Percentiles rank a stretch among this genome's conserved stretches.
These are phyloP conservation scores for Parasarocladium wereldwijsianum DNA, from an alignment of 2,329 filamentous ascomycete genomes.

Conservation along the genomic window DNA sequence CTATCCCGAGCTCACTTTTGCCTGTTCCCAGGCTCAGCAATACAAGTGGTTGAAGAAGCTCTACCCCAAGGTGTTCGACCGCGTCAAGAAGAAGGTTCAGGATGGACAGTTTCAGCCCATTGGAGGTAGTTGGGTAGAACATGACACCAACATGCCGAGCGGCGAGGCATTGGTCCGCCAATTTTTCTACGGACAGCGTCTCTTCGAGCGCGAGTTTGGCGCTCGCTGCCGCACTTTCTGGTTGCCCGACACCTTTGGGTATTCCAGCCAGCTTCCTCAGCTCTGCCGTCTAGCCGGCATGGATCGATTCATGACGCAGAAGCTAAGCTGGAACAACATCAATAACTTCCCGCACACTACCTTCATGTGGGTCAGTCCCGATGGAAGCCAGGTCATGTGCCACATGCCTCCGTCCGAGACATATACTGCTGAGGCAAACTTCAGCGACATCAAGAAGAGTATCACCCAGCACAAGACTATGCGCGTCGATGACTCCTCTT, in stretches of 20 bases:
- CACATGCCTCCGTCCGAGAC: slow-evolving; percentile 96
- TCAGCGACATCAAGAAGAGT: slow-evolving; percentile 84
- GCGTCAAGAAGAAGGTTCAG: slow-evolving; percentile 82
- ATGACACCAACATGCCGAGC: slow-evolving; percentile 94
- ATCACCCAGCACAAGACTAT: slow-evolving; percentile 88
- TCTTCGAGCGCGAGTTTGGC: slow-evolving; percentile 88
- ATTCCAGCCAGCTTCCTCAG: slow-evolving; percentile 88
- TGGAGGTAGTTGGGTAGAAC: slow-evolving; percentile 96
- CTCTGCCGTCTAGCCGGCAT: slow-evolving; percentile 89
- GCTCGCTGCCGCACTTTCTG: slow-evolving; percentile 84
- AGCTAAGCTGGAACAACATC: slow-evolving; percentile 99
- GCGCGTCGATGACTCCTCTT: slow-evolving; percentile 78
- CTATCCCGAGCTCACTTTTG: slow-evolving; percentile 87
- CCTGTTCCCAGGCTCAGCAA: slow-evolving; percentile 87
- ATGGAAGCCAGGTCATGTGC: slow-evolving; percentile 91
- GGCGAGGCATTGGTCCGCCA: slow-evolving; percentile 89
- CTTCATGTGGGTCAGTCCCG: slow-evolving; percentile 94
- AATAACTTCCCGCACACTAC: slow-evolving; percentile 98
- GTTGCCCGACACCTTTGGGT: slow-evolving; percentile 96
- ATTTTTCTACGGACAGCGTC: slow-evolving; percentile 89
- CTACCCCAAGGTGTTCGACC: slow-evolving; percentile 79
- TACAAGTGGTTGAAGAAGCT: slow-evolving; percentile 92
- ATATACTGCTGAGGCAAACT: slow-evolving; percentile 87
- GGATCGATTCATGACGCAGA: slow-evolving; percentile 94
- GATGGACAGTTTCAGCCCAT: slow-evolving; percentile 88